A percentile compares a stretch with the other conserved stretches of the same genome.
Evolutionary conservation across 805 yeast species (phyloP).

Genomic region (Trichomonascus vanleenenianus): DNA sequence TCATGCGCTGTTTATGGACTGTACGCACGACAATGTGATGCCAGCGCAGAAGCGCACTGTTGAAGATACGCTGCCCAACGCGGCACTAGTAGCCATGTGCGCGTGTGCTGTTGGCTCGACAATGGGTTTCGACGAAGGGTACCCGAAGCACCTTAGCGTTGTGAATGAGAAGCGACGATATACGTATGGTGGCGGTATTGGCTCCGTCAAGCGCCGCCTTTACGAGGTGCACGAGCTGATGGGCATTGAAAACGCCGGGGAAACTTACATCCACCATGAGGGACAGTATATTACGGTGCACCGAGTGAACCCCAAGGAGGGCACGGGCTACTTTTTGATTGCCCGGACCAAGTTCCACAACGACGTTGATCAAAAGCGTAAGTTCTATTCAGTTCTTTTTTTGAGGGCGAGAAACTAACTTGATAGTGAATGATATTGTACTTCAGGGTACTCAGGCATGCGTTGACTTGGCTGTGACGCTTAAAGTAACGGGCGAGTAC

Average conservation of each 20-base stretch:
- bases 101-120: constrained; percentile 92
- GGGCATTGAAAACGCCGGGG: constrained; percentile 55
- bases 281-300: constrained; percentile 90
- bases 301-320: constrained; percentile 73
- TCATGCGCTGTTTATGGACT: constrained; percentile 94
- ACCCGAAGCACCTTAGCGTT: constrained; percentile 71
- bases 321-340: constrained; percentile 80
- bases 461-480: constrained; percentile 49
- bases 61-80: constrained; percentile 91
- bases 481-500: constrained; percentile 43
- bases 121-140: constrained; percentile 89
- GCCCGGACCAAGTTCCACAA: constrained; percentile 75
- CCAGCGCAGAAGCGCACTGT: constrained; percentile 86
- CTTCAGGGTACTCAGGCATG: constrained; percentile 31
- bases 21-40: constrained; percentile 92
- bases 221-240: constrained; percentile 31
- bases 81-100: constrained; percentile 89
- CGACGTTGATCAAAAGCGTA: constrained; percentile 24
- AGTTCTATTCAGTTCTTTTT: constrained; percentile 10
- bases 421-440: constrained; percentile 22
- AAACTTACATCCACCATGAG: constrained; percentile 90
- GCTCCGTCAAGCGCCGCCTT: constrained; percentile 48
- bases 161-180: constrained; percentile 70
- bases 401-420: not conserved
- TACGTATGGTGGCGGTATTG: constrained; percentile 54